Conservation (phyloP, 805 yeast species). For the Candida ulmi region DNA sequence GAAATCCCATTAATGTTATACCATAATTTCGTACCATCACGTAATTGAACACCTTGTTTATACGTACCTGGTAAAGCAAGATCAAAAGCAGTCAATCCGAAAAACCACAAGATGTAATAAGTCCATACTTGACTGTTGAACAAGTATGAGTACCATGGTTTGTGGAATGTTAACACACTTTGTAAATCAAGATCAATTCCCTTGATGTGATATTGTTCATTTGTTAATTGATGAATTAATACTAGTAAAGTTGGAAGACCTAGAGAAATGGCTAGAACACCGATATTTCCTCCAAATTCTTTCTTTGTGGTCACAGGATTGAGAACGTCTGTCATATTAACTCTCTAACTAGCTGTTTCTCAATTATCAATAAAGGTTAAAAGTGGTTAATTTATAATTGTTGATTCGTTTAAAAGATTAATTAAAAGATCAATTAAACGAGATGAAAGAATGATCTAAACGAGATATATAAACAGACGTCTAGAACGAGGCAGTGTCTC, state of each 20-base stretch:
- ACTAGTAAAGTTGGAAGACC: slow-evolving; percentile 64
- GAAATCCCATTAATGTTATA: slow-evolving; percentile 80
- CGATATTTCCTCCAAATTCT: slow-evolving; percentile 78
- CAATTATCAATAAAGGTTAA: no score
- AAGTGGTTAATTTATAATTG: no score
- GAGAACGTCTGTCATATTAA: slow-evolving; percentile 10
- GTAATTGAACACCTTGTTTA: slow-evolving; percentile 58
- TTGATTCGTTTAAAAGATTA: no score
- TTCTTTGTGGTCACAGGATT: slow-evolving; percentile 69
- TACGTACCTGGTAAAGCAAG: slow-evolving; percentile 57
- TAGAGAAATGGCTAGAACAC: slow-evolving; percentile 60
- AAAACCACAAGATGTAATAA: slow-evolving; percentile 71
- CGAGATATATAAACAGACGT: no score
- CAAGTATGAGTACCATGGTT: slow-evolving; percentile 28
- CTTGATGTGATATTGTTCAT: slow-evolving; percentile 47
- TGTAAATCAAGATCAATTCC: slow-evolving; percentile 42
- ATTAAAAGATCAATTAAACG: no score
- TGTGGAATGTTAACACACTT: slow-evolving; percentile 31
- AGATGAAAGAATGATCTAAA: no score
- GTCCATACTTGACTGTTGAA: slow-evolving; percentile 49
- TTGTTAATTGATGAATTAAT: slow-evolving; percentile 54
- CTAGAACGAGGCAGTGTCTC: no score
- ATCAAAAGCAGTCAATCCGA: slow-evolving; percentile 57
- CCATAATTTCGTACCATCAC: slow-evolving; percentile 67
- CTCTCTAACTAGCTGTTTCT: no score